Evolutionary conservation across 176 grass and related monocot species (phyloP).

Genomic region (Carex pumila): DNA sequence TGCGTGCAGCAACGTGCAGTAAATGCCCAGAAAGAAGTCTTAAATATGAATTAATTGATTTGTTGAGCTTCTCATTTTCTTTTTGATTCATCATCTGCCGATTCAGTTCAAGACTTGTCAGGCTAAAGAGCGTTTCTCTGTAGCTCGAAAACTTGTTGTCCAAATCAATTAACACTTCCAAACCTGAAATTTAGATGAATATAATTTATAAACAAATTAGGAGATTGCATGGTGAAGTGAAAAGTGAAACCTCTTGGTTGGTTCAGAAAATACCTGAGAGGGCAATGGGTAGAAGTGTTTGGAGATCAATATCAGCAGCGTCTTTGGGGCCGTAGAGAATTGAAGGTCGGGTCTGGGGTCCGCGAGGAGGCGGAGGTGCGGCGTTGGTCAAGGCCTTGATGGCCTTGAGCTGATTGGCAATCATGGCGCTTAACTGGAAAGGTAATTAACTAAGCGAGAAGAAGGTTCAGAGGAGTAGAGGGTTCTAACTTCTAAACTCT

Average conservation of each 20-base stretch:
- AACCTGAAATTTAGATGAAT: constrained; percentile 36
- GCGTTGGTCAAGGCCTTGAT: constrained; percentile 61
- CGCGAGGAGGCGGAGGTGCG: constrained; percentile 24
- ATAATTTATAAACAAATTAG: not conserved
- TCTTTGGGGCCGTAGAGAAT: constrained; percentile 66
- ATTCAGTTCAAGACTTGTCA: constrained; percentile 72
- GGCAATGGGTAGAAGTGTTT: constrained; percentile 66
- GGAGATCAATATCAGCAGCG: constrained; percentile 70
- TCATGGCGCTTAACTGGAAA: constrained; percentile 19
- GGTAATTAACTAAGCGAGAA: not conserved
- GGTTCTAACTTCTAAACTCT: not conserved
- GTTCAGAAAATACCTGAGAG: constrained; percentile 39
- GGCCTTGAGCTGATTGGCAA: constrained; percentile 65
- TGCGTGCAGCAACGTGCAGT: constrained; percentile 53
- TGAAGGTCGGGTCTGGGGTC: constrained; percentile 55
- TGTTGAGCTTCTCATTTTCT: constrained; percentile 74
- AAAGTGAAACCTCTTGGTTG: not conserved
- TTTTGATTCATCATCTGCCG: constrained; percentile 58
- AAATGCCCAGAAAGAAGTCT: constrained; percentile 67
- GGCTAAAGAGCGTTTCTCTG: constrained; percentile 56
- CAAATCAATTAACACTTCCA: constrained; percentile 52
- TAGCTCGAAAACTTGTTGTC: constrained; percentile 61
- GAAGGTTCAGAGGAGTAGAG: not conserved
- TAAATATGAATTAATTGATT: constrained; percentile 71
- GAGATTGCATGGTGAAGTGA: not conserved